These are phyloP conservation scores for Tympanopsis confertula DNA, from an alignment of 2,329 filamentous ascomycete genomes.

Conservation along the genomic window DNA sequence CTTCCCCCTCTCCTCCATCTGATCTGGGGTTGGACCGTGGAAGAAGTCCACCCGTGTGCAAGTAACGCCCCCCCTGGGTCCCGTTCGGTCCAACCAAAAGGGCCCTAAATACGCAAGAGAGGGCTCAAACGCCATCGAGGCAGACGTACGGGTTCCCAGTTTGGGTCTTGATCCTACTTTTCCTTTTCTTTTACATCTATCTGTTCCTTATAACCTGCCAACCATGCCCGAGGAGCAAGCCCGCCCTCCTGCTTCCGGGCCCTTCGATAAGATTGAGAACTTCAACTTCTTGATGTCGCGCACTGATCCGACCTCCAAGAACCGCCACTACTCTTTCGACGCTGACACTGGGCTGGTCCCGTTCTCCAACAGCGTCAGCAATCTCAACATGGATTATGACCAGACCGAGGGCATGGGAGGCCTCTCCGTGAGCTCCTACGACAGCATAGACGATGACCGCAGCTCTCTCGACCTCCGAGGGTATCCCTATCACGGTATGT, in stretches of 20 bases:
- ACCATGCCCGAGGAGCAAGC: too few relatives aligned
- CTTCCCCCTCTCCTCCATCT: too few relatives aligned
- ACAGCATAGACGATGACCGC: constrained; percentile 24
- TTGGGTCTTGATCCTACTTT: too few relatives aligned
- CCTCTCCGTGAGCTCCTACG: constrained; percentile 25
- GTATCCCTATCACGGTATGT: constrained; percentile 25
- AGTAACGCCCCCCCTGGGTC: too few relatives aligned
- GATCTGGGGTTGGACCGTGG: too few relatives aligned
- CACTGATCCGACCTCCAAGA: constrained; percentile 1
- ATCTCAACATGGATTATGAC: constrained; percentile 21
- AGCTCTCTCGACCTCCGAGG: constrained; percentile 20
- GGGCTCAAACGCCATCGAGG: too few relatives aligned
- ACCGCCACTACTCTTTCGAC: constrained; percentile 23
- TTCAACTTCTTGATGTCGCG: constrained; percentile 1
- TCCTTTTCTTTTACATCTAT: too few relatives aligned
- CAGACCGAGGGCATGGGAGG: constrained; percentile 25
- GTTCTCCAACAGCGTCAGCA: background rate
- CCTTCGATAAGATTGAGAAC: background rate
- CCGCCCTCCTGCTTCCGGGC: background rate
- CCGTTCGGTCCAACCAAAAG: too few relatives aligned
- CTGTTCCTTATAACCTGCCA: too few relatives aligned
- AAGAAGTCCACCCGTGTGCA: too few relatives aligned
- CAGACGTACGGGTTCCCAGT: too few relatives aligned
- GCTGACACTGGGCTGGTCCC: constrained; percentile 11
- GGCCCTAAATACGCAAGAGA: too few relatives aligned